Base-by-base conservation (phyloP, 2,329 filamentous ascomycete genomes). In the Aspergillus brunneoviolaceus region DNA sequence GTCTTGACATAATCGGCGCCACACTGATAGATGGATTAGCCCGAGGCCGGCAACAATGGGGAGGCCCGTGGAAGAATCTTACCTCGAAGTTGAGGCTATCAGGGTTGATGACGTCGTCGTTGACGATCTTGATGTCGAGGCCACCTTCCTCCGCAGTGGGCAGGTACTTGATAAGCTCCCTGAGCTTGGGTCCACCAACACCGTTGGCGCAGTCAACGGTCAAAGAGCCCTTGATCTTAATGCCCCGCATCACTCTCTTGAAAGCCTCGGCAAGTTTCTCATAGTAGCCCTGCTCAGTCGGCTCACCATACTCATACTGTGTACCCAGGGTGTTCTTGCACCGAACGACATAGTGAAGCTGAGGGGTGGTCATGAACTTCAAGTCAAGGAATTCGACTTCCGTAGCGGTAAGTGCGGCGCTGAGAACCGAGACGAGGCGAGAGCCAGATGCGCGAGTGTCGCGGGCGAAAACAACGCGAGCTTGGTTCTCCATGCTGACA, bases 1-100 rank as follows among this genome's bases (percentile, higher is more conserved):
- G 95, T 98, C 82, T 99, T 99, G 77, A 99, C 95, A 69, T 87
- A 98, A 78, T 99, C 95, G 72, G 95, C 95, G 76, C 95, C 95
- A 72, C 91, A 96, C 87, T 96, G 27, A 61, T 63, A 57, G 39
- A 53, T 39, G 16, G 61, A 63, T 74, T 64, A 70, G 60, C 35
- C 16, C 31, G 23, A 23, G 31, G 23, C 45, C 2, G 9, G 27
- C 23, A 42, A 33, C 21, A 49, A 6, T 39, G 7, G 11, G 12
- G 23, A 16, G 45, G 35, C 57, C 6, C 2, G 57, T 12, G 16
- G 42, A 27, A 42, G 49, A 16, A 25, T 84, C 77, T 29, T 81
- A 93, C 91, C 70, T 96, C 91, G 31, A 90, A 85, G 77, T 99
- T 99, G 67, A 99, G 82, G 58, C 89, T 85, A 73, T 96, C 92